A percentile compares a stretch with the other conserved stretches of the same genome.
These are phyloP conservation scores for Drechmeria coniospora DNA, from an alignment of 2,329 filamentous ascomycete genomes.

Conservation along the genomic window DNA sequence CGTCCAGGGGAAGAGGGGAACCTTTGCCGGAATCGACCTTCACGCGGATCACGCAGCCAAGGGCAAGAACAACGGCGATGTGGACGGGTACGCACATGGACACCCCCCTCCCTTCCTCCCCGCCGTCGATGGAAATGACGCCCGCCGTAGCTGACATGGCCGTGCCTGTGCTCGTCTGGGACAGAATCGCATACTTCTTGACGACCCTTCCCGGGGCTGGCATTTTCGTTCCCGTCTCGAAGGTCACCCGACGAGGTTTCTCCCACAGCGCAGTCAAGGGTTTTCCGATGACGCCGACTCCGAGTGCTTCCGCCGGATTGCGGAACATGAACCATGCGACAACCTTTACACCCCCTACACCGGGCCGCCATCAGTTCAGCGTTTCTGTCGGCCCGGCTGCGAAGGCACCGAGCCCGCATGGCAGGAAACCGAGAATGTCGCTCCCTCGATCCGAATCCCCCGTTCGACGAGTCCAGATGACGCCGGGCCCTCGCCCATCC, in stretches of 20 bases:
- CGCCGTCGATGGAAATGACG: too few relatives aligned
- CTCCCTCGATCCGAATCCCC: constrained; percentile 83
- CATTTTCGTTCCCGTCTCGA: constrained; percentile 81
- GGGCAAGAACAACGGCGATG: constrained; percentile 93
- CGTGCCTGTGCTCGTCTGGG: constrained; percentile 1
- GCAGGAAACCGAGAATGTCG: constrained; percentile 59
- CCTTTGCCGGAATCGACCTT: constrained; percentile 86
- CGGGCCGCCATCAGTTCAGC: constrained; percentile 64
- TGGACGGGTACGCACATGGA: constrained; percentile 58
- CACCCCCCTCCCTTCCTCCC: constrained; percentile 2
- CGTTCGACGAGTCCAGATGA: constrained; percentile 51
- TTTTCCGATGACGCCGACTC: constrained; percentile 54
- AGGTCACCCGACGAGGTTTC: constrained; percentile 53
- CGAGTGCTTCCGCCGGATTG: constrained; percentile 40
- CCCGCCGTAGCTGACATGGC: neutral
- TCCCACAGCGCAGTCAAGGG: constrained; percentile 33
- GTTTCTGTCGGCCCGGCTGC: constrained; percentile 65
- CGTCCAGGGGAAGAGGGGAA: constrained; percentile 78
- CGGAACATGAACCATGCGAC: constrained; percentile 39
- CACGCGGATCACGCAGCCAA: constrained; percentile 61
- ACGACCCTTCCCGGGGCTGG: constrained; percentile 68
- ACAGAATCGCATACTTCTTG: constrained; percentile 60
- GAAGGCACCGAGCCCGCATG: constrained; percentile 54
- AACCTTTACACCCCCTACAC: constrained; percentile 48
- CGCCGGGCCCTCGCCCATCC: constrained; percentile 40